phyloP scores from a whole-genome alignment of 768 basidiomycete species.

The Russula brevipes region DNA sequence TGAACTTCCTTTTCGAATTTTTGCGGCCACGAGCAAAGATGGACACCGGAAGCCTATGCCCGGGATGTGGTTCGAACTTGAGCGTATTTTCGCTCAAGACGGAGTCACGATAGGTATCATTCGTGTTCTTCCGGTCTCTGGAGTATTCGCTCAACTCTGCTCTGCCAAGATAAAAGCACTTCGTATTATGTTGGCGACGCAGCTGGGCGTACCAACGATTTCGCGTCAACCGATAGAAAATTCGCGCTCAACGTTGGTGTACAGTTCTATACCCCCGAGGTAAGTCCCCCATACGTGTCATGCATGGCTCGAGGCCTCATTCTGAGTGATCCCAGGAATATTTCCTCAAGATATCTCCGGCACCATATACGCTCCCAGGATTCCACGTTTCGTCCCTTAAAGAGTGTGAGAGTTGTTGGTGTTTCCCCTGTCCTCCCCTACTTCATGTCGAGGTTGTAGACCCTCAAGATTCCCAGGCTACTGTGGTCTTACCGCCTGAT shows the following conservation, averaged over 20 bases:
- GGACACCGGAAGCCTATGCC: slow-evolving; percentile 80
- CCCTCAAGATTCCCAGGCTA: slow-evolving; percentile 45
- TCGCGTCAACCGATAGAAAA: slow-evolving; percentile 78
- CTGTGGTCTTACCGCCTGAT: neutral
- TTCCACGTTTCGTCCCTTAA: slow-evolving; percentile 54
- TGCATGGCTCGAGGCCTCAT: neutral
- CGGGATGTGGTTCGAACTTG: slow-evolving; percentile 78
- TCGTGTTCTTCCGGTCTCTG: neutral
- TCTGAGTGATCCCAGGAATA: slow-evolving; percentile 54
- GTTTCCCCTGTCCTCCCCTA: neutral
- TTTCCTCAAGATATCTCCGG: slow-evolving; percentile 52
- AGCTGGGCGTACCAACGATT: slow-evolving; percentile 74
- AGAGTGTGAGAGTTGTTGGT: slow-evolving; percentile 23
- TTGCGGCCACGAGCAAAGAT: slow-evolving; percentile 74
- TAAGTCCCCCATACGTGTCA: slow-evolving; percentile 31
- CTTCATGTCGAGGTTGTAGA: slow-evolving; percentile 44
- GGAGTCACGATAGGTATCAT: slow-evolving; percentile 59
- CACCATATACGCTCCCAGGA: slow-evolving; percentile 52
- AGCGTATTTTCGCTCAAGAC: slow-evolving; percentile 52
- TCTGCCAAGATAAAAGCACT: slow-evolving; percentile 47
- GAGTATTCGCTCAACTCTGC: neutral
- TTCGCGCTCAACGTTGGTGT: slow-evolving; percentile 75
- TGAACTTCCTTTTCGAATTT: slow-evolving; percentile 66
- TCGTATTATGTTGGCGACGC: slow-evolving; percentile 90
- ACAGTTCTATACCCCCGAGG: slow-evolving; percentile 81